A percentile compares a stretch with the other conserved stretches of the same genome.
Conservation (phyloP, 495 filamentous ascomycete genomes). For the Hypoxylon lenormandii region DNA sequence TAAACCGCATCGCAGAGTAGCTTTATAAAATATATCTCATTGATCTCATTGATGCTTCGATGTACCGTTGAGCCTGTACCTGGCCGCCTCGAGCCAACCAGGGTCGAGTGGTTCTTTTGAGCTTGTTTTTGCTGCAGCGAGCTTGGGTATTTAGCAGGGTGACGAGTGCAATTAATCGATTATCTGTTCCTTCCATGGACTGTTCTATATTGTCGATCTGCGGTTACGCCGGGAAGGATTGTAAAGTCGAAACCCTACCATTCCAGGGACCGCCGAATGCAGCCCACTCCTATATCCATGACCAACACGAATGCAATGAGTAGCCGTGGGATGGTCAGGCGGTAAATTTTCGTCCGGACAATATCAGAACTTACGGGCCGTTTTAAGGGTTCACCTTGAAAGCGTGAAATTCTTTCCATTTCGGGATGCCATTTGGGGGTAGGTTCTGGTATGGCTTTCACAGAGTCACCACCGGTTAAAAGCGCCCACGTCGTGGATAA, state of each 20-base stretch:
- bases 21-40: neutral
- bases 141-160: slow-evolving; percentile 19
- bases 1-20: neutral
- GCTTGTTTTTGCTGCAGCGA: slow-evolving; percentile 24
- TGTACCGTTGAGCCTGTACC: neutral
- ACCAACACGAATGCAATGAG: neutral
- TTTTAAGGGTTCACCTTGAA: slow-evolving; percentile 32
- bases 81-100: slow-evolving; percentile 4
- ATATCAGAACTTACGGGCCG: slow-evolving; percentile 33
- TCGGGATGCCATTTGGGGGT: slow-evolving; percentile 34
- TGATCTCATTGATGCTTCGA: neutral
- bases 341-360: slow-evolving; percentile 30
- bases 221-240: neutral
- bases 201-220: slow-evolving; percentile 22
- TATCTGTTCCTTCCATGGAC: neutral
- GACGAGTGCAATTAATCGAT: slow-evolving; percentile 9
- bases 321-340: slow-evolving; percentile 23
- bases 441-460: slow-evolving; percentile 26
- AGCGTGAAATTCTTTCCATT: slow-evolving; percentile 19
- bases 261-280: neutral
- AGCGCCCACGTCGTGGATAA: slow-evolving; percentile 40
- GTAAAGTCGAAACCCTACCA: slow-evolving; percentile 8
- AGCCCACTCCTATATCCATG: slow-evolving; percentile 1
- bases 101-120: neutral
- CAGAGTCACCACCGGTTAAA: slow-evolving; percentile 43